Evolutionary conservation across 345 rosid genomes (phyloP), one percentile per base, ranked within the genome.

Genomic region (Euclidium syriacum): DNA sequence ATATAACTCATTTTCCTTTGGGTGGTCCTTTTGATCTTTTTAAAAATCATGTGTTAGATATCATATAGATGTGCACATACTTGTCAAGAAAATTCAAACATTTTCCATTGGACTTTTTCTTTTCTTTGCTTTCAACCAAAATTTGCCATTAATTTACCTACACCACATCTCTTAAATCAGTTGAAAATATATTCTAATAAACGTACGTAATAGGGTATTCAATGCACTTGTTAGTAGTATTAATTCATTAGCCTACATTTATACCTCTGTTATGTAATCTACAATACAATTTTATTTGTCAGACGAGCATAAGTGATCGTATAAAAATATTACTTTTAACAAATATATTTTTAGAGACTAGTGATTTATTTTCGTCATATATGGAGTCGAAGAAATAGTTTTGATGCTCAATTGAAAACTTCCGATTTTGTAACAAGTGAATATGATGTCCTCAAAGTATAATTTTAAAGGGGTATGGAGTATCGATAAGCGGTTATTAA

Each of bases 21-120:
- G 24, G 73, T 69, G 73, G 73, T 69, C 73, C 73, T 61, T 52
- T 52, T 60, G 11, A 61, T 42, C 60, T 51, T 23, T 30, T 42
- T 60, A 43, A 52, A 42, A 50, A 42, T 58, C 25, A 60, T 60
- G 39, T 60, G 73, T 69, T 59, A 52, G 62, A 42, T 69, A n/a
- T n/a, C n/a, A n/a, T n/a, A 60, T 43, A 43, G 54, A 68, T 68
- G 39, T 60, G 24, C 48, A 68, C 47, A 52, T 38, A 59, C 32
- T 68, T 52, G 62, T 34, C 49, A 52, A 50, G 44, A 50, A 58
- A 68, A 49, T 58, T 50, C 52, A 58, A 68, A 68, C 36, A 55
- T 67, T 48, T 57, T 18, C 34, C 41, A 67, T 26, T n/a, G n/a
- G 40, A 44, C 18, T 26, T 7, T 10, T 10, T 27, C n/a, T n/a